These are phyloP conservation scores for Podaxis sp. DNA, from an alignment of 768 basidiomycete genomes.

Conservation along the genomic window DNA sequence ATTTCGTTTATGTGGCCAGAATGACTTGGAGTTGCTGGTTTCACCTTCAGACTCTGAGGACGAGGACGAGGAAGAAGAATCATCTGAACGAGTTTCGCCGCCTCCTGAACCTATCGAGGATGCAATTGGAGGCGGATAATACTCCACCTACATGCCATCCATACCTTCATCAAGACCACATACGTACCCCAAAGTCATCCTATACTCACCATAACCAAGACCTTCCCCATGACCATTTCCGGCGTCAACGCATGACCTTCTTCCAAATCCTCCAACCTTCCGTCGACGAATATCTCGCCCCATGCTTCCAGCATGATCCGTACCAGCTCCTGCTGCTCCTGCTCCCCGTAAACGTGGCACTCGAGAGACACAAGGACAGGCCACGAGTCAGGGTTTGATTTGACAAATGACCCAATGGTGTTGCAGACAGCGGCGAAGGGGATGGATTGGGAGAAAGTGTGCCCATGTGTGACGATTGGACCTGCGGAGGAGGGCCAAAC, in stretches of 20 bases:
- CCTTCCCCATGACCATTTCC: slow-evolving; percentile 49
- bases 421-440: slow-evolving; percentile 51
- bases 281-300: slow-evolving; percentile 50
- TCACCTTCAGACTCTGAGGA: slow-evolving; percentile 11
- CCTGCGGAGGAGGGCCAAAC: slow-evolving; percentile 60
- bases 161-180: neutral
- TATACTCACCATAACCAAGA: slow-evolving; percentile 55
- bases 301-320: slow-evolving; percentile 48
- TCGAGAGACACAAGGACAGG: slow-evolving; percentile 63
- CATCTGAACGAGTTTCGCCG: slow-evolving; percentile 17
- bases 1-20: slow-evolving; percentile 13
- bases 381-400: slow-evolving; percentile 41
- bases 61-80: slow-evolving; percentile 18
- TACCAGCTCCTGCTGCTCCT: slow-evolving; percentile 54
- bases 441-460: slow-evolving; percentile 54
- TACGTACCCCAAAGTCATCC: neutral
- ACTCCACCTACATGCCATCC: slow-evolving; percentile 45
- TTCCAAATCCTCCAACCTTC: slow-evolving; percentile 35
- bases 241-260: slow-evolving; percentile 38
- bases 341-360: slow-evolving; percentile 52
- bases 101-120: slow-evolving; percentile 24
- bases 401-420: slow-evolving; percentile 47
- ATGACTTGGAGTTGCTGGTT: neutral
- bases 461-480: slow-evolving; percentile 59
- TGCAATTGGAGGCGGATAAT: slow-evolving; percentile 38